phyloP scores from a whole-genome alignment of 257 asterid genomes.

The Schizonepeta tenuifolia region DNA sequence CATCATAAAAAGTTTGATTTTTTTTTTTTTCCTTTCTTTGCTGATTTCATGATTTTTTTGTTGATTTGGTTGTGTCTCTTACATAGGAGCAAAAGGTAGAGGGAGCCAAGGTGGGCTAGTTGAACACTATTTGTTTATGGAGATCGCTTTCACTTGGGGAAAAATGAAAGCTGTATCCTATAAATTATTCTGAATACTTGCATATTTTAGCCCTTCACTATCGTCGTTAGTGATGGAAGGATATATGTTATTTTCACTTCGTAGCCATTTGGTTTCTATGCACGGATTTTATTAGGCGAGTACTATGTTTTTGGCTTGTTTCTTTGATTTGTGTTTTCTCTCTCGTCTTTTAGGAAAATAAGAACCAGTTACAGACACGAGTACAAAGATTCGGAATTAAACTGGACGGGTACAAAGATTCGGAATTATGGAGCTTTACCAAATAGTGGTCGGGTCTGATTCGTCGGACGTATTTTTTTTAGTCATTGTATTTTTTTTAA shows the following conservation, averaged over 20 bases:
- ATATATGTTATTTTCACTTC: constrained; percentile 2
- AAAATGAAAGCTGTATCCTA: background rate
- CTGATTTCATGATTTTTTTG: background rate
- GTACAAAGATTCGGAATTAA: too few species aligned
- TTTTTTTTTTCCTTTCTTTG: background rate
- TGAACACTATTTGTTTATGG: background rate
- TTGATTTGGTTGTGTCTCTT: background rate
- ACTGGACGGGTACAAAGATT: too few species aligned
- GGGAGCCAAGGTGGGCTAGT: background rate
- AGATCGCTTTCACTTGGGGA: constrained; percentile 9
- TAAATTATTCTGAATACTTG: constrained; percentile 1
- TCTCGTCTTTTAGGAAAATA: constrained; percentile 27
- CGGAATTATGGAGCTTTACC: too few species aligned
- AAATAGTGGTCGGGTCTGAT: too few species aligned
- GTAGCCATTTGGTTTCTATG: background rate
- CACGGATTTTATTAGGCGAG: background rate
- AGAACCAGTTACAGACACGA: constrained; percentile 14
- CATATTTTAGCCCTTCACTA: background rate
- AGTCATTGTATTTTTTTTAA: too few species aligned
- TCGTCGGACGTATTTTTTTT: too few species aligned
- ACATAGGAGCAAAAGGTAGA: background rate
- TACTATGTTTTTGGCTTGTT: background rate
- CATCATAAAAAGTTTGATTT: background rate
- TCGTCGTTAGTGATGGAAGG: constrained; percentile 22
- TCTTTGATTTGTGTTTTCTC: constrained; percentile 3